phyloP scores from a whole-genome alignment of 345 rosid species.

The Hypericum perforatum region DNA sequence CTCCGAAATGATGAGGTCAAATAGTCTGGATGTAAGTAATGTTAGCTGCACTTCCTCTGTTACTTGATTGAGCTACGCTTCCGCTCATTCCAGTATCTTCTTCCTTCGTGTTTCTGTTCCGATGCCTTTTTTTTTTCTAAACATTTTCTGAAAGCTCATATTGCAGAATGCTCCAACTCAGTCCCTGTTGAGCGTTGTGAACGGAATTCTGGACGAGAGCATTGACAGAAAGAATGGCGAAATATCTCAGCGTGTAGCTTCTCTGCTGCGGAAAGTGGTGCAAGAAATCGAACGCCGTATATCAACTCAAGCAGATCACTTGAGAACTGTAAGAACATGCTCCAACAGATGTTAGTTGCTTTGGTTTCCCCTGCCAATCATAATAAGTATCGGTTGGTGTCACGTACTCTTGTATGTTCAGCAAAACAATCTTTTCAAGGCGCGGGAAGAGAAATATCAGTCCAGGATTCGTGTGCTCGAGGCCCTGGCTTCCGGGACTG shows the following conservation, averaged over 20 bases:
- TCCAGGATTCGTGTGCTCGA: conserved; percentile 83
- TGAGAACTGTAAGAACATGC: conserved; percentile 55
- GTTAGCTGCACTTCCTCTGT: conserved; percentile 1
- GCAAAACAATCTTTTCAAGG: conserved; percentile 88
- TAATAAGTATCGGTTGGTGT: conserved; percentile 7
- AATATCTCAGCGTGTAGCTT: conserved; percentile 89
- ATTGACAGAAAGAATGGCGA: conserved; percentile 64
- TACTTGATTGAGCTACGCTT: neutral
- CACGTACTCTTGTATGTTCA: conserved; percentile 19
- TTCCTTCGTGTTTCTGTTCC: neutral
- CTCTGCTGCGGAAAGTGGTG: conserved; percentile 71
- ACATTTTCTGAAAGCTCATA: neutral
- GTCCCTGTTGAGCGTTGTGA: conserved; percentile 76
- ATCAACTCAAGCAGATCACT: conserved; percentile 93
- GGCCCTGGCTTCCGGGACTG: conserved; percentile 66
- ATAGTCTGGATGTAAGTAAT: conserved; percentile 55
- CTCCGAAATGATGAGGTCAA: conserved; percentile 83
- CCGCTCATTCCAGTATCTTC: neutral
- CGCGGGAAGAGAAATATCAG: conserved; percentile 81
- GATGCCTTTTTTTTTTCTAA: conserved; percentile 11
- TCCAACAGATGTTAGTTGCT: neutral
- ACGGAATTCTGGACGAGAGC: conserved; percentile 88
- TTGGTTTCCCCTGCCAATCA: conserved; percentile 8
- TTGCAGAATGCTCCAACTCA: conserved; percentile 91
- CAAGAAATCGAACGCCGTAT: conserved; percentile 94